Conservation (phyloP, 768 basidiomycete species). For the Amanita brunnescens region DNA sequence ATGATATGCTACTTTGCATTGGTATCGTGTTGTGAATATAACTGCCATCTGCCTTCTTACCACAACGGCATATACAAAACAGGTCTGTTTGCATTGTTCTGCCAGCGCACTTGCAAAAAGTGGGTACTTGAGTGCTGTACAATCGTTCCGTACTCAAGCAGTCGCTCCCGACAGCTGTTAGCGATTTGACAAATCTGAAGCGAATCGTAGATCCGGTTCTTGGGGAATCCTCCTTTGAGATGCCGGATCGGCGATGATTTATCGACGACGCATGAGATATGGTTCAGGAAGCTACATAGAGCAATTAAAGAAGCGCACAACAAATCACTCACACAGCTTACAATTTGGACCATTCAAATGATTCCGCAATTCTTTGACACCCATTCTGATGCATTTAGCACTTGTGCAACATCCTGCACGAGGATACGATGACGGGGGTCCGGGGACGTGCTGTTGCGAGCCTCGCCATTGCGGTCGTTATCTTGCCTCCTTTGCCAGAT, state of each 20-base stretch:
- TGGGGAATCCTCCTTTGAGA: too few species aligned
- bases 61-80: too few species aligned
- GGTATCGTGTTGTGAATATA: too few species aligned
- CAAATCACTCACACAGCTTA: slow-evolving; percentile 29
- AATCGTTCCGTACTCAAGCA: too few species aligned
- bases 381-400: slow-evolving; percentile 48
- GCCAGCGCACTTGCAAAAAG: too few species aligned
- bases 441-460: slow-evolving; percentile 18
- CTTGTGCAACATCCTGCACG: slow-evolving; percentile 50
- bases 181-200: too few species aligned
- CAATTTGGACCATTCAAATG: slow-evolving; percentile 86
- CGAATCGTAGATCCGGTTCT: too few species aligned
- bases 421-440: slow-evolving; percentile 41
- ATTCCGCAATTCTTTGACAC: slow-evolving; percentile 65
- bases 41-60: too few species aligned
- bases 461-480: slow-evolving; percentile 22
- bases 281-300: slow-evolving; percentile 55
- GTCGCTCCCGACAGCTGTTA: too few species aligned
- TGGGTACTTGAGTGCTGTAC: too few species aligned
- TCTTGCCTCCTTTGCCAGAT: slow-evolving; percentile 25
- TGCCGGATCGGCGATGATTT: slow-evolving; percentile 69
- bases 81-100: too few species aligned
- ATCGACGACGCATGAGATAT: slow-evolving; percentile 64
- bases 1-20: too few species aligned
- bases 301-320: slow-evolving; percentile 7